Base-by-base conservation (phyloP, 2,329 filamentous ascomycete genomes). In the Aspergillus costaricaensis region DNA sequence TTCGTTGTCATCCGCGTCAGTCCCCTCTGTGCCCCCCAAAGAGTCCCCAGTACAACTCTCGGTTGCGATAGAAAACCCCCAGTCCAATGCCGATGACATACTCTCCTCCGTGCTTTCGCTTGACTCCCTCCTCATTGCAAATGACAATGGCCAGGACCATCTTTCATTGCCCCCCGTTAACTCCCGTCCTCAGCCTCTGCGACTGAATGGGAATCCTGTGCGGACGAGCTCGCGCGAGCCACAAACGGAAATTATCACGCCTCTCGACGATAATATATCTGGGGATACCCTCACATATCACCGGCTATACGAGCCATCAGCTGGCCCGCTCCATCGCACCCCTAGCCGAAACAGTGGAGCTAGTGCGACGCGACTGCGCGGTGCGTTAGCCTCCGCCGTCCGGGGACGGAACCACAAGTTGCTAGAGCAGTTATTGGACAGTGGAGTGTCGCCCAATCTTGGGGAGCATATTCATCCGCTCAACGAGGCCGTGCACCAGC, bases 391-490 rank as follows among this genome's bases (percentile, higher is more conserved):
- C 2, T 79, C 81, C 6, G 85, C 86, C 3, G 79, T 88, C 12
- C 81, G 84, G n/a, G 77, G 78, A 38, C 82, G 79, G 66, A 86
- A 88, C 65, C 82, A 85, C 68, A 82, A 82, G 66, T 72, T 84
- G 38, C 72, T 86, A 1, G 82, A 85, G 72, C 83, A 86, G 68
- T 76, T 88, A 6, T 78, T 88, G 3, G 83, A 87, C 64, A 81
- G 82, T 5, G 85, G 85, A 47, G 83, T 85, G 10, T 77, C 83
- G 17, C 77, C 85, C 5, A 80, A 85, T 59, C 79, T 79, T 1
- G 78, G 78, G 0, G 63, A 76, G 0, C 80, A 85, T 0, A 70
- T 79, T 14, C 76, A 83, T 57, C 77, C 82, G 2, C 77, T 88
- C 6, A 82, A 81, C 60, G 83, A 86, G 60, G 83, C 85, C 1